These are phyloP conservation scores for Hamamelis virginiana DNA, from an alignment of 164 flowering plant genomes.

Conservation along the genomic window DNA sequence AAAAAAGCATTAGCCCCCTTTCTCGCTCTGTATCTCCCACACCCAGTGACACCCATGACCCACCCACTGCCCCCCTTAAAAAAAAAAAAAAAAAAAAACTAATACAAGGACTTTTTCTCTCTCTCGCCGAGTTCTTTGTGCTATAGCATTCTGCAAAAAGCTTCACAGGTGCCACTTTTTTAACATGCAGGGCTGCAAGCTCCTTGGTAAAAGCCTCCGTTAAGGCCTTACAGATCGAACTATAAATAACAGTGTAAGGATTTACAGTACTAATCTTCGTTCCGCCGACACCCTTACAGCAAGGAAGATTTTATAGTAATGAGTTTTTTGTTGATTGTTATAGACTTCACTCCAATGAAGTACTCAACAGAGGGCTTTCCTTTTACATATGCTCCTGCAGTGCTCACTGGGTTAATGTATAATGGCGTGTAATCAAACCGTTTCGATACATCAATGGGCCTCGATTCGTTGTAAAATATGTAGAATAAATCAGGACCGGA, in stretches of 20 bases:
- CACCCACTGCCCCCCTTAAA: no score
- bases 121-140: no score
- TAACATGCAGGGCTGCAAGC: slow-evolving; percentile 6
- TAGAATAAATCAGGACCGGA: slow-evolving; percentile 5
- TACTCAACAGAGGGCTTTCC: slow-evolving; percentile 34
- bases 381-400: slow-evolving; percentile 1
- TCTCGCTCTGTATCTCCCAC: no score
- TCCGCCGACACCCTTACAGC: slow-evolving; percentile 38
- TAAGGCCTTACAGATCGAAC: slow-evolving; percentile 38
- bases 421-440: slow-evolving; percentile 25
- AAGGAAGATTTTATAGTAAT: slow-evolving; percentile 22
- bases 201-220: slow-evolving; percentile 23
- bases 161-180: slow-evolving; percentile 31
- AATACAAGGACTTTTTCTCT: no score
- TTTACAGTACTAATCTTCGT: slow-evolving; percentile 50
- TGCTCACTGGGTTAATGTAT: slow-evolving; percentile 19
- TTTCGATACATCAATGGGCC: slow-evolving; percentile 12
- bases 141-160: slow-evolving; percentile 43
- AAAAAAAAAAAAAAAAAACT: no score
- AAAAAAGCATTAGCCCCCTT: no score
- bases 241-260: slow-evolving; percentile 48
- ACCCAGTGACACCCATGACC: no score
- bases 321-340: slow-evolving; percentile 20
- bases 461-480: not conserved
- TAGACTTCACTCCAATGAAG: slow-evolving; percentile 34